Evolutionary conservation across 179 eudicot genomes (phyloP), one percentile per base, ranked within the genome.

Genomic region (Monotropa hypopitys): DNA sequence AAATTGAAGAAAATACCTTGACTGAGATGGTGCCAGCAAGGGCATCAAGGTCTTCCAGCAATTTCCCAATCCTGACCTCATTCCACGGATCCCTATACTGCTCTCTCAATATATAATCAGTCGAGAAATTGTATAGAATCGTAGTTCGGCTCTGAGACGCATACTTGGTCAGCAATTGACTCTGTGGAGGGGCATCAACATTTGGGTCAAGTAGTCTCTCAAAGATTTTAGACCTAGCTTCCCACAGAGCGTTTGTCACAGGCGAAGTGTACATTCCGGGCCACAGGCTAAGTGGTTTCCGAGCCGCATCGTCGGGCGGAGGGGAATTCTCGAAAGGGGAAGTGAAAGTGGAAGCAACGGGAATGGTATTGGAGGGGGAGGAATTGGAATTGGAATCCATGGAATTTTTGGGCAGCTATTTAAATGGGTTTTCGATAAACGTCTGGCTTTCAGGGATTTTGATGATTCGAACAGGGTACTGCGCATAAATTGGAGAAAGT

Each of bases 191-290:
- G 2, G 92, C 91, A 82, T 93, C 90, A 49, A 70, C 72, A 9
- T 90, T 88, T 38, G 89, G 89, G 79, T 91, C 90, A 63, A 90
- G 84, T 49, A 93, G 84, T 46, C 86, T 88, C 79, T 96, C 94
- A 76, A 90, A 93, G 67, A 89, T 88, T 56, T 79, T 87, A 21
- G 90, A 84, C 79, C 96, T 86, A 0, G 98, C 86, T 76, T 93
- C 98, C 98, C 99, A 96, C n/a, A 96, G 77, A 28, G 99, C 97
- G 75, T 84, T 88, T 26, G 99, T 96, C 4, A 96, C 98, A 0
- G 99, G 99, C 6, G 98, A 93, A 84, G 93, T 98, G 83, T 95
- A 95, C 97, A 95, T 95, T 32, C 99, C 99, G 32, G 99, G 99
- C 99, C 99, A 95, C 46, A 93, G 76, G 66, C 89, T 88, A 0